A percentile compares a stretch with the other conserved stretches of the same genome.
Evolutionary conservation across 768 basidiomycete species (phyloP).

Genomic region (Amanita phalloides): DNA sequence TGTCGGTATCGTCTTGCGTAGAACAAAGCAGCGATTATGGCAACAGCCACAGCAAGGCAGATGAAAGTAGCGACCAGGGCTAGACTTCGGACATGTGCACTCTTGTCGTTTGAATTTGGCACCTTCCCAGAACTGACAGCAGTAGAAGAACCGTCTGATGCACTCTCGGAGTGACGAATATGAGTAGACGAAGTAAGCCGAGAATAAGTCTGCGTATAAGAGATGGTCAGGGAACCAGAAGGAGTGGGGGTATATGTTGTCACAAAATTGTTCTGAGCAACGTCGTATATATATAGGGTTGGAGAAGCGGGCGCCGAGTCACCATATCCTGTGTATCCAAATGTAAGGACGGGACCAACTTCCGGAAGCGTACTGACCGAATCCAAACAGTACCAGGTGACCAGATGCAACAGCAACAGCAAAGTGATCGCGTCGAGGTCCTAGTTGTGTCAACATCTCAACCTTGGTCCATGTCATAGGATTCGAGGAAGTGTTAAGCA

Average conservation of each 20-base stretch:
- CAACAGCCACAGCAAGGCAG: not conserved
- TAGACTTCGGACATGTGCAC: not conserved
- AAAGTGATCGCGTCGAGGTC: conserved; percentile 62
- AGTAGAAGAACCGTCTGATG: not conserved
- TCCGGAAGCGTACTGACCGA: conserved; percentile 42
- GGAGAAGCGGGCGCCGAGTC: conserved; percentile 41
- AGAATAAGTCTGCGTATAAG: conserved; percentile 14
- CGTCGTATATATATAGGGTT: conserved; percentile 42
- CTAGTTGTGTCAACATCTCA: conserved; percentile 42
- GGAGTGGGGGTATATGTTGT: conserved; percentile 32
- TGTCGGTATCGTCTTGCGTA: not conserved
- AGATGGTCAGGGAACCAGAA: conserved; percentile 17
- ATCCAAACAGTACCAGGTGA: conserved; percentile 61
- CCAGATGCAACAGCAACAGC: conserved; percentile 57
- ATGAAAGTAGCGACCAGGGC: not conserved
- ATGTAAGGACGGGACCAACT: not conserved
- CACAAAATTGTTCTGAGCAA: conserved; percentile 29
- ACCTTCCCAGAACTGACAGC: not conserved
- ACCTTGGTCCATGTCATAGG: conserved; percentile 53
- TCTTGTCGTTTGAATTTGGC: not conserved
- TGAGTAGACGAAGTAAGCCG: not conserved
- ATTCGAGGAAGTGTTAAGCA: conserved; percentile 44
- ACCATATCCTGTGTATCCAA: conserved; percentile 31
- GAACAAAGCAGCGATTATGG: not conserved
- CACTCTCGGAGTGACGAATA: conserved; percentile 18